Base-by-base conservation (phyloP, 345 rosid species). In the Salix exigua region DNA sequence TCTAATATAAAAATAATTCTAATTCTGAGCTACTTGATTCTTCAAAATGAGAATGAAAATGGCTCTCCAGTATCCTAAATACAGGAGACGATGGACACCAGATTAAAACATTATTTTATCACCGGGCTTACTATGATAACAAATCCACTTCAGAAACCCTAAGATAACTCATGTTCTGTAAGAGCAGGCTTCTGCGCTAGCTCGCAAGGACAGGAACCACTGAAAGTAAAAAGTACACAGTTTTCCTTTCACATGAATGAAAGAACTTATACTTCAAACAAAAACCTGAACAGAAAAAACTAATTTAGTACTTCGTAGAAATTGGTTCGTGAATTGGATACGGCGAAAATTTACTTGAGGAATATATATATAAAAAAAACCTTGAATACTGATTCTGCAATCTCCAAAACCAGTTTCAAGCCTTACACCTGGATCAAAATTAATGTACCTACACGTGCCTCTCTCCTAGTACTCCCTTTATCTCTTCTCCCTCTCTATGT, bases 381-480 rank as follows among this genome's bases (percentile, higher is more conserved):
- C 48, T 62, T 58, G 64, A 75, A 75, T 67, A 16, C 66, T 64
- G 37, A 35, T 53, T 60, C 70, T 53, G 12, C 13, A 53, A 53
- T 53, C 26, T 53, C 61, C 61, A 53, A 21, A 21, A 42, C 28
- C 35, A 65, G 72, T 66, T 70, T 65, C 63, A 69, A 76, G 38
- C 78, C 85, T 44, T 73, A 37, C 63, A 38, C 44, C 30, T 53
- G 1, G 61, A 80, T 4, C 70, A 82, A 85, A 80, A 77, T 4
- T 16, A n/a, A n/a, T n/a, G 65, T 70, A 66, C 74, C 76, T 73
- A 33, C 71, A 25, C 28, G 28, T 37, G 40, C 53, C 75, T 63
- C n/a, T 55, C 69, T 64, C 55, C 7, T 31, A 6, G 21, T 21
- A 46, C 5, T 31, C 50, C 28, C 33, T 48, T 9, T 67, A 18